phyloP scores from a whole-genome alignment of 2,329 filamentous ascomycete genomes.

The Parafenestella ontariensis region DNA sequence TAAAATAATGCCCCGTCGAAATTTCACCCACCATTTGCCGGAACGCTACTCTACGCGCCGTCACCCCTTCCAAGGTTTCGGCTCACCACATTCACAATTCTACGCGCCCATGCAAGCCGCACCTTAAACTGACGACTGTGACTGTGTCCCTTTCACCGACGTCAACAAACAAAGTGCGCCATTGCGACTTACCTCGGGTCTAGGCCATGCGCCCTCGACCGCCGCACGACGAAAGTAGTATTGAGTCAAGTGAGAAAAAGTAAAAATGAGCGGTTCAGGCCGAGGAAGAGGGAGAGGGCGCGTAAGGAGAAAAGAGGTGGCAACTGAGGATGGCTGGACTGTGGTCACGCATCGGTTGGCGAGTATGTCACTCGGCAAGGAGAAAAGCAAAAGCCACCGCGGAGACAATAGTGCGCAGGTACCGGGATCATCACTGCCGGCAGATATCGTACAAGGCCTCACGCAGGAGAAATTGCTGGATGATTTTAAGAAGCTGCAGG shows the following conservation, averaged over 20 bases:
- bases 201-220: not conserved
- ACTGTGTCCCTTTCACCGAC: not conserved
- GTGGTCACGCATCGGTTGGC: conserved; percentile 41
- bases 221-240: not conserved
- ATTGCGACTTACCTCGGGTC: not conserved
- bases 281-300: conserved; percentile 13
- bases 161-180: not conserved
- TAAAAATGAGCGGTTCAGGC: conserved; percentile 3
- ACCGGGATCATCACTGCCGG: conserved; percentile 21
- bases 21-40: conserved; percentile 1
- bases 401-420: not conserved
- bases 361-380: conserved; percentile 10
- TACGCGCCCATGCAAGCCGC: conserved; percentile 33
- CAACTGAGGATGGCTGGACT: conserved; percentile 46
- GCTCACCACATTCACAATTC: conserved; percentile 1
- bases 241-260: not conserved
- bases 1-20: not conserved
- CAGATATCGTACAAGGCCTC: conserved; percentile 25
- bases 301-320: conserved; percentile 40
- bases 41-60: not conserved
- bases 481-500: conserved; percentile 31
- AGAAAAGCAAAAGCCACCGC: conserved; percentile 1
- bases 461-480: conserved; percentile 32
- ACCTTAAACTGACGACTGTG: conserved; percentile 25
- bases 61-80: not conserved